phyloP scores from a whole-genome alignment of 2,329 filamentous ascomycete genomes.

The Penicillium polonicum region DNA sequence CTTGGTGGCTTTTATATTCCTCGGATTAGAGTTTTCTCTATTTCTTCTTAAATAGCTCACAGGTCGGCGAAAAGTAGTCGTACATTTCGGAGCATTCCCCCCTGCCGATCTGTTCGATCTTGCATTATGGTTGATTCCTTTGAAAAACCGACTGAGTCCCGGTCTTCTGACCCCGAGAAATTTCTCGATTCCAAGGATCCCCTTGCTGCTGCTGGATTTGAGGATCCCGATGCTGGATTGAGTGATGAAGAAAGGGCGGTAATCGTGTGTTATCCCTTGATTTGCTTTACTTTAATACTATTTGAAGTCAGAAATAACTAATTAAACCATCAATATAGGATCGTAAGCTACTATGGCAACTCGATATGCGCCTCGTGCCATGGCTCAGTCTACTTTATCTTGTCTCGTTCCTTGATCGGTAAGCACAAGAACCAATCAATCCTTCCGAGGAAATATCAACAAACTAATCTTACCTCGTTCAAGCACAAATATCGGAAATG shows the following conservation, averaged over 20 bases:
- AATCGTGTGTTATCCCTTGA: conserved; percentile 51
- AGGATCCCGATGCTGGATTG: conserved; percentile 64
- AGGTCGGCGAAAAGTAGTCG: background rate
- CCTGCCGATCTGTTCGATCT: background rate
- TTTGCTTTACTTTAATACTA: too few relatives aligned
- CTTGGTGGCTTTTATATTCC: background rate
- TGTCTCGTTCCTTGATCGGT: conserved; percentile 43
- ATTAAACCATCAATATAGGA: conserved; percentile 38
- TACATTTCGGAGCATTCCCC: background rate
- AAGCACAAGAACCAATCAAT: background rate
- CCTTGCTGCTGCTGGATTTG: conserved; percentile 21
- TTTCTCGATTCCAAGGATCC: conserved; percentile 1
- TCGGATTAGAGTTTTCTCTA: background rate
- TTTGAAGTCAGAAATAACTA: background rate
- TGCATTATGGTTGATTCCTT: conserved; percentile 10
- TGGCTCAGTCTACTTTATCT: conserved; percentile 50
- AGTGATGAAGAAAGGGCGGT: conserved; percentile 61
- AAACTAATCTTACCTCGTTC: background rate
- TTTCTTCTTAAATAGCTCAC: background rate
- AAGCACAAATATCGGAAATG: conserved; percentile 74
- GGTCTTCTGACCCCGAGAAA: conserved; percentile 24
- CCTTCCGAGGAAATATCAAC: background rate
- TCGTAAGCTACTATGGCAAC: conserved; percentile 45
- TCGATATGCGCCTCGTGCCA: conserved; percentile 47
- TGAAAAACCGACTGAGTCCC: conserved; percentile 15